Conservation (phyloP, 805 yeast species). For the Zygoascus biomembranicola region DNA sequence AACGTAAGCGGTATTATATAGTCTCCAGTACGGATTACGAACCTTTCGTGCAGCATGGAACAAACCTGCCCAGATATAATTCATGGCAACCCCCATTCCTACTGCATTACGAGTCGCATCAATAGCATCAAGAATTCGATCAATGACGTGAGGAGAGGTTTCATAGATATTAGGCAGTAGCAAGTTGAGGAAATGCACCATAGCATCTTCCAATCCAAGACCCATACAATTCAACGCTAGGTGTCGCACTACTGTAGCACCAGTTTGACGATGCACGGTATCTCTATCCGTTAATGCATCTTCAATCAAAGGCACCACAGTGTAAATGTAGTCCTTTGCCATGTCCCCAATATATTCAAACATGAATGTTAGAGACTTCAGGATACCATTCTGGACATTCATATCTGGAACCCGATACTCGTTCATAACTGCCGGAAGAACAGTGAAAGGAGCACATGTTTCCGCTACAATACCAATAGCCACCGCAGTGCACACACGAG, state of each 20-base stretch:
- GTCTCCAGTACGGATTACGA: conserved; percentile 74
- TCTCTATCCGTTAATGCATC: conserved; percentile 90
- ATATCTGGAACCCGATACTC: conserved; percentile 89
- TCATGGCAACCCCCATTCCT: conserved; percentile 68
- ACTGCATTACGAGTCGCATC: conserved; percentile 62
- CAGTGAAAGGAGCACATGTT: conserved; percentile 86
- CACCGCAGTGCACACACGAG: conserved; percentile 94
- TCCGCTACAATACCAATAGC: conserved; percentile 97
- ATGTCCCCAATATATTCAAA: conserved; percentile 84
- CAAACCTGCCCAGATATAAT: conserved; percentile 79
- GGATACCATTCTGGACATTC: conserved; percentile 91
- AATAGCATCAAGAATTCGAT: conserved; percentile 70
- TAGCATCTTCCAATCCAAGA: conserved; percentile 67
- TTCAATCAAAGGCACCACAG: conserved; percentile 69
- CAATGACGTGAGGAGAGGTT: conserved; percentile 91
- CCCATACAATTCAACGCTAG: conserved; percentile 76
- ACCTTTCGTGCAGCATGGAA: conserved; percentile 92
- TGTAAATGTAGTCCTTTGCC: conserved; percentile 73
- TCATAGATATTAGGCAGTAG: conserved; percentile 86
- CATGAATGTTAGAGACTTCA: conserved; percentile 83
- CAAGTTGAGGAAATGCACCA: conserved; percentile 72
- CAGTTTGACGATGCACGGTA: conserved; percentile 90
- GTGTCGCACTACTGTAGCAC: conserved; percentile 77
- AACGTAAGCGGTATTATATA: conserved; percentile 69
- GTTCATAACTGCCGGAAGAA: conserved; percentile 89